Evolutionary conservation across 2,329 filamentous ascomycete genomes (phyloP), one percentile per base, ranked within the genome.

Genomic region (Blastomyces parvus): DNA sequence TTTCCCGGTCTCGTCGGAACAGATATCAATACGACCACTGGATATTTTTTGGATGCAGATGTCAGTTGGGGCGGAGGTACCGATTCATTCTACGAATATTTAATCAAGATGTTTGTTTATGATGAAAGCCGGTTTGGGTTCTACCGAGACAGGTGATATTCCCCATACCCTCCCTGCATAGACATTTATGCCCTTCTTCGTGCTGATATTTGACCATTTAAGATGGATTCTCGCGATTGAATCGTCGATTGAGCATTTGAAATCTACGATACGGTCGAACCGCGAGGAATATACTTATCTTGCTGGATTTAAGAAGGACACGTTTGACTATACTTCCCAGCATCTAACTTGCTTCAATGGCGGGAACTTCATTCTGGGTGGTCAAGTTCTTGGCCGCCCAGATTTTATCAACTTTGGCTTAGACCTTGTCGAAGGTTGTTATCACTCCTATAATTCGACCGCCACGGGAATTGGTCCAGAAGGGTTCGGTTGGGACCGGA

Each of bases 101-200:
- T 96, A 40, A 87, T 96, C 74, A 96, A 96, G 79, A 93, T 94
- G 89, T 95, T 87, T 70, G 75, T 93, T 62, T 95, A 95, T 73
- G 88, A 93, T 71, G 80, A 84, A 0, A 68, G 73, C 6, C 81
- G 84, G 2, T 95, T 89, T 69, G 75, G 70, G 1, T 66, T 74
- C 2, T 91, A 93, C 77, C 85, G 82, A 69, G 87, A 92, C 66
- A 67, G 67, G 67, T 68, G 46, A 59, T 60, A 50, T 4, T 17
- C 13, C 17, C 11, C 5, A 48, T 19, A 9, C 27, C 52, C 6
- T 11, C 27, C 30, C 22, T 5, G 7, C 13, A 8, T 22, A 13
- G 3, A 30, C 27, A 1, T 30, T 30, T 9, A 46, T 22, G 17
- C 2, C 27, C 0, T n/a, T 44, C 0, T n/a, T 44, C 2, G 6